Base-by-base conservation (phyloP, 495 filamentous ascomycete genomes). In the Penicillium psychrofluorescens region DNA sequence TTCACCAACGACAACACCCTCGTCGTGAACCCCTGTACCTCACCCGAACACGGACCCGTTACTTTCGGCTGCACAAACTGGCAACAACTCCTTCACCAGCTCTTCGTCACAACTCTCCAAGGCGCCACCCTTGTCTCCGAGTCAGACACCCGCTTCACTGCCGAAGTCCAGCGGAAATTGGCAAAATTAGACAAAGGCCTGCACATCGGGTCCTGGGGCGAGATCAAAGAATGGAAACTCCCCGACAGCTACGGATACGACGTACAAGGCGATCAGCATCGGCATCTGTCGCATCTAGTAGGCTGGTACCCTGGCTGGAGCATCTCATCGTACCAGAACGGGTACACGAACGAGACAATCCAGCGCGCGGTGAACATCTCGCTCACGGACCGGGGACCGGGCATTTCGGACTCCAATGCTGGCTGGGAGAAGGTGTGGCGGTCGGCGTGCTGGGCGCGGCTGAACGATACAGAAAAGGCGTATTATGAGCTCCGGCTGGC, bases 401-500 rank as follows among this genome's bases (percentile, higher is more conserved):
- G 71, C 14, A 59, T 50, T 28, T 42, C 48, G 7, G 75, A 79
- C 44, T 55, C 66, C 2, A 70, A 79, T 45, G 57, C 75, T 3
- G 75, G 75, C 6, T 78, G 75, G 75, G 71, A 63, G 36, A 79
- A 79, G 46, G 68, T 78, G 7, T 78, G 75, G 75, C 67, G 75
- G 8, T 59, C 62, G 6, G 71, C 74, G 9, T 75, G 67, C 54
- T 76, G 75, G 75, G 73, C 71, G 0, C 49, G 58, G 0, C 63
- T 78, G 1, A 74, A 74, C 30, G 60, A 76, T 34, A 68, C 68
- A 1, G 59, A 62, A 0, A 45, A 62, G 44, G 70, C 76, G 1
- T 64, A 76, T 42, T 67, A 58, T 36, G 66, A 76, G 43, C 53
- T 75, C 13, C 46, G 55, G 10, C 63, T 62, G 33, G 58, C 62